Percentiles rank a stretch among this genome's conserved stretches.
These are phyloP conservation scores for Adansonia rubrostipa DNA, from an alignment of 441 rosid genomes.

Conservation along the genomic window DNA sequence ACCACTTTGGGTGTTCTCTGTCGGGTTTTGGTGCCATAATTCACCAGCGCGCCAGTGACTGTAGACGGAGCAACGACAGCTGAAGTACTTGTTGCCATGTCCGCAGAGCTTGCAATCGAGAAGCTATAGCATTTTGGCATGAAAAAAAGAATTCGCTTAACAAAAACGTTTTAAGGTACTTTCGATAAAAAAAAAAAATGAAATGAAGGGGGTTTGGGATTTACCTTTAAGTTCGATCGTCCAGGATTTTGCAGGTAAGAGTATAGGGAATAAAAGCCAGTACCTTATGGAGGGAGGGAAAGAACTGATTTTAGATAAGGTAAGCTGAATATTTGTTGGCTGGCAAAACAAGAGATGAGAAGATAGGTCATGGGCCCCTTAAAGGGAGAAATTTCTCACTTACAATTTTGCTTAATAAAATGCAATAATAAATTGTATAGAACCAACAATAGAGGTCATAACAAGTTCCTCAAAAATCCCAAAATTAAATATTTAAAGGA, in stretches of 20 bases:
- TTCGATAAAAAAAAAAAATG: neutral
- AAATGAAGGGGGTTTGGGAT: neutral
- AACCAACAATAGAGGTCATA: too few relatives aligned
- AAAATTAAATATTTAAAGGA: too few relatives aligned
- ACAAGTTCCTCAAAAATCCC: too few relatives aligned
- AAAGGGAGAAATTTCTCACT: neutral
- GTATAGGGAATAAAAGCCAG: neutral
- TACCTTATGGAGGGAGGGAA: neutral
- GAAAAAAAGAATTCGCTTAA: neutral
- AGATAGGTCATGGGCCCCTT: neutral
- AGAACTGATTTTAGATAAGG: slow-evolving; percentile 4
- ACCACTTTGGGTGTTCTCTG: slow-evolving; percentile 39
- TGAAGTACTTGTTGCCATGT: slow-evolving; percentile 51
- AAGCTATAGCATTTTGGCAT: slow-evolving; percentile 7
- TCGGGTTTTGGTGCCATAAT: slow-evolving; percentile 32
- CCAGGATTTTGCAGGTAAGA: neutral
- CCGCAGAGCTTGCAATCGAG: neutral
- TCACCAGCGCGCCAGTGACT: slow-evolving; percentile 32
- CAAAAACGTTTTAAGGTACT: neutral
- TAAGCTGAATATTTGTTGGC: slow-evolving; percentile 10
- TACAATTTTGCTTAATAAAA: too few relatives aligned
- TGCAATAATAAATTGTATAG: too few relatives aligned
- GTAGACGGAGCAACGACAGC: slow-evolving; percentile 33
- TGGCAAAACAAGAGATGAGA: neutral
- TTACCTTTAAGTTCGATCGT: neutral